These are phyloP conservation scores for Vitis hybrid DNA, from an alignment of 177 flowering plant species.

Conservation along the genomic window DNA sequence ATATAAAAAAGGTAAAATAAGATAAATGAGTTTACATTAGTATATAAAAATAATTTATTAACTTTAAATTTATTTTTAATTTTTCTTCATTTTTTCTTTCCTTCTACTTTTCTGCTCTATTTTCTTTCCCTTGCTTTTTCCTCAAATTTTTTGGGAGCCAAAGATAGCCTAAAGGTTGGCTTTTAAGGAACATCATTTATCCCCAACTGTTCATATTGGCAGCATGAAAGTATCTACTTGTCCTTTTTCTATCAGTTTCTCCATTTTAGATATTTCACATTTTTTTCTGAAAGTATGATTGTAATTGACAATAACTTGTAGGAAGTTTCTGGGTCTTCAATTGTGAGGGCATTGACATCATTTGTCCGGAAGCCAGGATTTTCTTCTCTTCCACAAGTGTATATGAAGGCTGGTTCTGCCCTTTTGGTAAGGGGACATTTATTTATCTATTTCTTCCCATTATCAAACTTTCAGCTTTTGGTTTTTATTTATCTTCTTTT, in stretches of 20 bases:
- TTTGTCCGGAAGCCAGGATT: slow-evolving; percentile 58
- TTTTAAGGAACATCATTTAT: too few relatives aligned
- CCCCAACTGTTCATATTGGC: too few relatives aligned
- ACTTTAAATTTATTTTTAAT: neutral
- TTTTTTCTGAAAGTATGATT: neutral
- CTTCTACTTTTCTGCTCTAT: neutral
- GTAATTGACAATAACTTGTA: slow-evolving; percentile 20
- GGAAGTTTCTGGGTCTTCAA: slow-evolving; percentile 73
- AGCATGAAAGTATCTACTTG: neutral
- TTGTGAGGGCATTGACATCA: slow-evolving; percentile 56
- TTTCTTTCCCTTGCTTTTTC: neutral
- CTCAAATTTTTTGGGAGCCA: too few relatives aligned
- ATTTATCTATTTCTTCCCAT: neutral
- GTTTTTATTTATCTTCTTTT: neutral
- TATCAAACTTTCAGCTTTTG: neutral
- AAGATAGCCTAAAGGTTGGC: too few relatives aligned
- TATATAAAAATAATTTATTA: too few relatives aligned
- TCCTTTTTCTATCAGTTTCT: neutral
- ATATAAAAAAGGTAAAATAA: too few relatives aligned
- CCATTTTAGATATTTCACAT: neutral
- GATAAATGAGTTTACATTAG: too few relatives aligned
- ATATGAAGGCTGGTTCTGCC: slow-evolving; percentile 68
- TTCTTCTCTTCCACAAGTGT: slow-evolving; percentile 59
- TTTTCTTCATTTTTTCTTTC: neutral
- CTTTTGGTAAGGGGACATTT: slow-evolving; percentile 50